Evolutionary conservation across 1,284 basidiomycete genomes (phyloP).

Genomic region (Sparassis latifolia): DNA sequence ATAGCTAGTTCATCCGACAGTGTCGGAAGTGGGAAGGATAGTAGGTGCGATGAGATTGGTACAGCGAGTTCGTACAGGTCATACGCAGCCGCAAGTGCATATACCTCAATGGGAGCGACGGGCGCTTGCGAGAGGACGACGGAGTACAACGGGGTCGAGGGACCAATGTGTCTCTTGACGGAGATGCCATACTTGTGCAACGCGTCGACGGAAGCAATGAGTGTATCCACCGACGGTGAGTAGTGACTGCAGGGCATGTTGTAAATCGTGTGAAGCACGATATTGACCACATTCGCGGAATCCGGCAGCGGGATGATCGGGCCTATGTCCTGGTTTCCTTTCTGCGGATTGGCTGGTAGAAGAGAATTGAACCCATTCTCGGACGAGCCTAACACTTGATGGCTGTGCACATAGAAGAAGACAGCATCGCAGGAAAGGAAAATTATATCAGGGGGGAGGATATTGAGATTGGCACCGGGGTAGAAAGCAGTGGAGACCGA

Average conservation of each 20-base stretch:
- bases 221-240: slow-evolving; percentile 24
- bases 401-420: slow-evolving; percentile 47
- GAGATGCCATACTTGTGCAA: slow-evolving; percentile 27
- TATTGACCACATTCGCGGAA: slow-evolving; percentile 28
- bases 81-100: slow-evolving; percentile 28
- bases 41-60: slow-evolving; percentile 28
- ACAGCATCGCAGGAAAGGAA: slow-evolving; percentile 67
- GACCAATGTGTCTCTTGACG: slow-evolving; percentile 17
- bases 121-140: slow-evolving; percentile 29
- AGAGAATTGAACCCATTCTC: slow-evolving; percentile 31
- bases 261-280: slow-evolving; percentile 32
- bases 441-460: slow-evolving; percentile 51
- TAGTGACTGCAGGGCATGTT: slow-evolving; percentile 30
- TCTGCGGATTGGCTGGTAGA: slow-evolving; percentile 18
- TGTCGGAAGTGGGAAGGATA: slow-evolving; percentile 26
- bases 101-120: slow-evolving; percentile 28
- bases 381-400: slow-evolving; percentile 29
- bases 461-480: slow-evolving; percentile 53
- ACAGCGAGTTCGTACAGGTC: slow-evolving; percentile 31
- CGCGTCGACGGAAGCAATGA: slow-evolving; percentile 26
- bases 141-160: slow-evolving; percentile 24
- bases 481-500: slow-evolving; percentile 77
- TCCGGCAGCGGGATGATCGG: slow-evolving; percentile 28
- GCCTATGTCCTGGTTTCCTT: slow-evolving; percentile 19
- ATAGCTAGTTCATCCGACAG: slow-evolving; percentile 29